These are phyloP conservation scores for Plasmodium cynomolgi DNA, from an alignment of 169 alveolate genomes.

Conservation along the genomic window DNA sequence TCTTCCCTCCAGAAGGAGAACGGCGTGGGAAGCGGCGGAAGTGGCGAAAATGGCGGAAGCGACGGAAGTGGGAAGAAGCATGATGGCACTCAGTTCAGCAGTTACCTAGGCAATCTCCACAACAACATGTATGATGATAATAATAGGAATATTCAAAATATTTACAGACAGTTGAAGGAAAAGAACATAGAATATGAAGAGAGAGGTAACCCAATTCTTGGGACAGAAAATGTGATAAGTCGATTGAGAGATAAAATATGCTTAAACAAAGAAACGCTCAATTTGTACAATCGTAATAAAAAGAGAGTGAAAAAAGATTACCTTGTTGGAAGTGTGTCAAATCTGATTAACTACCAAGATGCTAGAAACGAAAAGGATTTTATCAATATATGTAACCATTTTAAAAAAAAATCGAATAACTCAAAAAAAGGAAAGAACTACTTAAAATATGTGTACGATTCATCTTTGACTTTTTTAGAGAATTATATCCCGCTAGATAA, in stretches of 20 bases:
- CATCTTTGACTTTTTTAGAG: conserved; percentile 51
- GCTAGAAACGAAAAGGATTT: conserved; percentile 54
- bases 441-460: conserved; percentile 34
- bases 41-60: background rate
- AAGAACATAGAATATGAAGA: conserved; percentile 20
- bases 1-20: background rate
- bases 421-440: conserved; percentile 40
- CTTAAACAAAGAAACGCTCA: conserved; percentile 28
- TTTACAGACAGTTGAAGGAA: conserved; percentile 32
- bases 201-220: background rate
- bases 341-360: conserved; percentile 49
- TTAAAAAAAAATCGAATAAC: conserved; percentile 21
- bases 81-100: background rate
- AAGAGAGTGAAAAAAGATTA: conserved; percentile 34
- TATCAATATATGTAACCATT: conserved; percentile 55
- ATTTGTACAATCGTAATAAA: conserved; percentile 19
- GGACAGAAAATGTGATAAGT: background rate
- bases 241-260: conserved; percentile 23
- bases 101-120: background rate
- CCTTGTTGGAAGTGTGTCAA: conserved; percentile 60
- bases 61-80: background rate
- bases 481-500: conserved; percentile 45
- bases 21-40: background rate
- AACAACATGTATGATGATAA: conserved; percentile 6
- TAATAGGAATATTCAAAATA: conserved; percentile 28